Base-by-base conservation (phyloP, 345 rosid genomes). In the Carallia pectinifolia region DNA sequence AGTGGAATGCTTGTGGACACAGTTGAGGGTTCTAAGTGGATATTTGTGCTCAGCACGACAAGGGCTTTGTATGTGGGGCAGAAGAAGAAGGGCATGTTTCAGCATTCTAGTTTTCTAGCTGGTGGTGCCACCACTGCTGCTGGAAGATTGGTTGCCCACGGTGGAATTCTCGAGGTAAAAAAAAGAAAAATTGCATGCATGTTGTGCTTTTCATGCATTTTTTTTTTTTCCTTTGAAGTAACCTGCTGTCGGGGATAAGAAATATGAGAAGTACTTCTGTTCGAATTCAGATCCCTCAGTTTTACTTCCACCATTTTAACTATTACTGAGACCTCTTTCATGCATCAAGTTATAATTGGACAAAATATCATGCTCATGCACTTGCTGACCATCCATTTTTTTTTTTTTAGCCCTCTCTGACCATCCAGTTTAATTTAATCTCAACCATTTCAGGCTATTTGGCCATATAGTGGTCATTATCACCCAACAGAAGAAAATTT, bases 401-500 rank as follows among this genome's bases (percentile, higher is more conserved):
- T 33, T 23, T 23, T 23, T 23, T 23, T 23, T 23, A 23, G 23
- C 15, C 16, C 13, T 53, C 18, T 6, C 10, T 38, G 10, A 40
- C 10, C 48, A 40, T 40, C 48, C 36, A 53, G 23, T 23, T 23
- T 23, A 23, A 66, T 31, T 48, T 48, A 5, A 3, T 6, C 13
- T 75, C 7, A 61, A 56, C 5, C 6, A 37, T 74, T 84, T 53
- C 67, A 89, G 95, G 98, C 98, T 47, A 80, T 95, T 37, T 95
- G 98, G 99, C 99, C 98, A 0, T 92, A 95, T 65, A 95, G 99
- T 63, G 99, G 99, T 61, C 99, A 95, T 76, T 95, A 95, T 75
- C 97, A 62, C 66, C 99, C 99, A 9, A 95, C 97, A 0, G 98
- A 92, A 56, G 99, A 89, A 23, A 90, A 95, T 60, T 92, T 95